phyloP scores from a whole-genome alignment of 1,139 yeast genomes.

The Yamadazyma diddensiae region DNA sequence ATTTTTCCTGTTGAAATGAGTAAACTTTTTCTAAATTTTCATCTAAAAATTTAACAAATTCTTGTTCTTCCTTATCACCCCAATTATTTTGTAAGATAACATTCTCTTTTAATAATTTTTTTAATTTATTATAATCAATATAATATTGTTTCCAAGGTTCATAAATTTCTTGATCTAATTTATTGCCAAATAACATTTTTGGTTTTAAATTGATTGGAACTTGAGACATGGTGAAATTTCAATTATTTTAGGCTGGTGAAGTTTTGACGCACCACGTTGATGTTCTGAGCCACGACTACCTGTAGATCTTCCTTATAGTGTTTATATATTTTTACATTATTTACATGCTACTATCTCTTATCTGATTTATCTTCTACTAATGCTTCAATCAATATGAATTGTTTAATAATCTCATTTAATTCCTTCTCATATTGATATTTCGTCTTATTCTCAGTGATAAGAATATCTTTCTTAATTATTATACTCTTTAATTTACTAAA shows the following conservation, averaged over 20 bases:
- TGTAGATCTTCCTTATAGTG: no score
- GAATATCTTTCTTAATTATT: constrained; percentile 65
- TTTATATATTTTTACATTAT: no score
- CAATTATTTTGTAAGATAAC: constrained; percentile 56
- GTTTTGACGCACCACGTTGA: no score
- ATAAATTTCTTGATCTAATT: constrained; percentile 75
- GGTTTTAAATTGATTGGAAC: constrained; percentile 8
- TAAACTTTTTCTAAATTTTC: constrained; percentile 90
- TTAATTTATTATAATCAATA: constrained; percentile 73
- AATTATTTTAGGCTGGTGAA: no score
- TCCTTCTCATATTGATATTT: constrained; percentile 15
- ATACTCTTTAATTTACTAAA: constrained; percentile 61
- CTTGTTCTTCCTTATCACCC: constrained; percentile 80
- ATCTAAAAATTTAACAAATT: constrained; percentile 80
- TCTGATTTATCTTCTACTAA: constrained; percentile 29
- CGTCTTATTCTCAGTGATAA: constrained; percentile 27
- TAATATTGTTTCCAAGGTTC: constrained; percentile 88
- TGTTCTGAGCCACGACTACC: no score
- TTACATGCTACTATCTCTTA: no score
- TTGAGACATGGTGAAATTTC: neutral
- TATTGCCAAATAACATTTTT: constrained; percentile 81
- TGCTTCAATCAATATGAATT: constrained; percentile 56
- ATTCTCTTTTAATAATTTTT: constrained; percentile 79
- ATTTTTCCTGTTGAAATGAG: constrained; percentile 73
- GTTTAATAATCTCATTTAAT: constrained; percentile 44